Base-by-base conservation (phyloP, 176 grass and related monocot genomes). In the Oryza meridionalis region DNA sequence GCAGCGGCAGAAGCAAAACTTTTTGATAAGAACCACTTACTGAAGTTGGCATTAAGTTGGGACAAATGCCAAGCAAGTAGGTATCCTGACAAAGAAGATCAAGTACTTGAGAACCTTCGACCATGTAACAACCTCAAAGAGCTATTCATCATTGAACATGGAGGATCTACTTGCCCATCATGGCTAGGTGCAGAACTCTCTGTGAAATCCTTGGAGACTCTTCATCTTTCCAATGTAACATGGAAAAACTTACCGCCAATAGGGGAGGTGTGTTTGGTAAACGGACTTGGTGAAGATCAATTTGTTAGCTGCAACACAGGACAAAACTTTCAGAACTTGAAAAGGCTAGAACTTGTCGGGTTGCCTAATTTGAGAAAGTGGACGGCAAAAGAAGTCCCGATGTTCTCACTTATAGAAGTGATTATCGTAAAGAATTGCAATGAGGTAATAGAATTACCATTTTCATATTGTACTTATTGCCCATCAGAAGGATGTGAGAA, bases 1-100 rank as follows among this genome's bases (percentile, higher is more conserved):
- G 58, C 43, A 46, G 0, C 32, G 4, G 0, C 6, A 9, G 53
- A 64, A 65, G 55, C 68, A 50, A 79, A 79, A 16, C 6, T 79
- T 2, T 0, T 19, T 0, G 0, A 37, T 9, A 86, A 79, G 38
- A 2, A 6, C 0, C 19, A 21, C 3, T 5, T 85, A 4, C 13
- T 7, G 0, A 0, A 19, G 0, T 19, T 85, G 22, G 0, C 11
- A 70, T 1, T 84, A 44, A 0, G 0, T 2, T 84, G 82, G 1
- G 6, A 0, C 3, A 0, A 0, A 4, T 33, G 4, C 2, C 33
- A 6, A 35, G 0, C 5, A 5, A 45, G 35, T 47, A 14, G 0
- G 1, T 0, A 72, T 0, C 6, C 7, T 4, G 1, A 3, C 0
- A 1, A 0, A 25, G 55, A 79, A 65, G 2, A 0, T 4, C 1